phyloP scores from a whole-genome alignment of 179 eudicot species.

The Silene coronaria region DNA sequence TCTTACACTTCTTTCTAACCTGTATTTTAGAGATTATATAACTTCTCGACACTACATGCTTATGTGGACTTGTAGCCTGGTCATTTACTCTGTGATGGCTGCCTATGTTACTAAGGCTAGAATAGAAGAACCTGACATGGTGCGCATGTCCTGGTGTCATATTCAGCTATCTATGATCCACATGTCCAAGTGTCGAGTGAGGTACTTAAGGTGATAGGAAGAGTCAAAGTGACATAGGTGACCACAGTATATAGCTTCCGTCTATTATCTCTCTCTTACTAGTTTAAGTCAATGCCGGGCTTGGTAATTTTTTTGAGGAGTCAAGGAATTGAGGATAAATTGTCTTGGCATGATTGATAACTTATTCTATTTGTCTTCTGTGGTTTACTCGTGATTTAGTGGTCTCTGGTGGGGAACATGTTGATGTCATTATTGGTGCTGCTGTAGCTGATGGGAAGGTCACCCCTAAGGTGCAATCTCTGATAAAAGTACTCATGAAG shows the following conservation, averaged over 20 bases:
- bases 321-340: background rate
- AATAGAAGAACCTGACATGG: too few relatives aligned
- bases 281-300: background rate
- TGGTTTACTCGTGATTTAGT: slow-evolving; percentile 33
- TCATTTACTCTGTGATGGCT: background rate
- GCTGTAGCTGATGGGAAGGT: slow-evolving; percentile 99
- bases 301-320: background rate
- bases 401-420: slow-evolving; percentile 98
- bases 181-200: too few relatives aligned
- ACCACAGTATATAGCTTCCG: background rate
- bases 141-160: too few relatives aligned
- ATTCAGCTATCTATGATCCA: too few relatives aligned
- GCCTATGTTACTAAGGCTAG: background rate
- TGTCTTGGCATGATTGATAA: background rate
- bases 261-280: background rate
- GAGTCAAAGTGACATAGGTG: background rate
- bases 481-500: slow-evolving; percentile 78
- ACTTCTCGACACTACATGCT: too few relatives aligned
- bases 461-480: slow-evolving; percentile 93
- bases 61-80: background rate
- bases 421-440: slow-evolving; percentile 91
- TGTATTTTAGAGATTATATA: too few relatives aligned
- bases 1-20: slow-evolving; percentile 7
- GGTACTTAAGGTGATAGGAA: too few relatives aligned
- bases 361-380: background rate